Evolutionary conservation across 768 basidiomycete genomes (phyloP), one percentile per base, ranked within the genome.

Genomic region (Boletus subcaerulescens): DNA sequence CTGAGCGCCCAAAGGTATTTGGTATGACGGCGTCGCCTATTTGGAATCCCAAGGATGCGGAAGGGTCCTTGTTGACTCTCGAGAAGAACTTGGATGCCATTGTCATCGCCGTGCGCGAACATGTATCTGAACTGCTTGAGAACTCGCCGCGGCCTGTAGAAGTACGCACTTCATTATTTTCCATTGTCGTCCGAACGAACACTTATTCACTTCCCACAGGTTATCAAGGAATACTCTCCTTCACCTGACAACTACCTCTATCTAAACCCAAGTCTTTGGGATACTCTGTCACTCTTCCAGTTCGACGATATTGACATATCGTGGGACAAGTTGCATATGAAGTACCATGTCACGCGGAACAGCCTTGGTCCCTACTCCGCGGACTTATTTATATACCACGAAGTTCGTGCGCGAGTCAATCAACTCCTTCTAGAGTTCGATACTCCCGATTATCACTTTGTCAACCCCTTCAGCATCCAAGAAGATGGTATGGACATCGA

Each of bases 21-120:
- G 93, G 93, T 4, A 89, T 96, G 86, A 95, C 93, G 0, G 93
- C 93, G 0, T 93, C 90, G 17, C 93, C 93, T 0, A 84, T 93
- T 24, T 92, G 88, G 87, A 89, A 90, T 58, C 78, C 83, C 13
- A 86, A 81, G 58, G 80, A 91, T 49, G 83, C 90, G 0, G 68
- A 73, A 18, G 79, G 79, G 22, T 88, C 89, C 3, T 72, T 95
- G 18, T 65, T 74, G 20, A 75, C 76, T 0, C 74, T 93, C 3
- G 90, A 94, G 67, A 73, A 74, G 41, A 91, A 87, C 60, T 60
- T 93, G 68, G 80, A 91, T 67, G 80, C 89, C 18, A 87, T 83
- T 55, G 83, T 92, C 22, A 78, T 91, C 20, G 85, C 87, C 18
- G 90, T 95, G 18, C 80, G 81, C 33, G 79, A 85, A 44, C 80